phyloP scores from a whole-genome alignment of 78 protist genomes.

The Polysphondylium violaceum region DNA sequence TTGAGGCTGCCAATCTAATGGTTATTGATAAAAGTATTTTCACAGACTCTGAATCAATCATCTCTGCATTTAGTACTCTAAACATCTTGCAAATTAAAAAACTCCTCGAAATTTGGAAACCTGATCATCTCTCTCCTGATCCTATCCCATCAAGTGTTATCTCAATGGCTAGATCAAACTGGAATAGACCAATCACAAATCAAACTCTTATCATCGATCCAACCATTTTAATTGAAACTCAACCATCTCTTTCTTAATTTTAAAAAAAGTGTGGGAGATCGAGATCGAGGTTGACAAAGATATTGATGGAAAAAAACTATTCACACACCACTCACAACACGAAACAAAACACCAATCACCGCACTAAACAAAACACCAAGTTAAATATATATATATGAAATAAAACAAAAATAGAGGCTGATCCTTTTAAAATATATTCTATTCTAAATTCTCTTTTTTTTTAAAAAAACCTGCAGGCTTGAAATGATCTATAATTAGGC shows the following conservation, averaged over 20 bases:
- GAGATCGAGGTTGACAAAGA: no score
- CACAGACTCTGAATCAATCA: slow-evolving; percentile 47
- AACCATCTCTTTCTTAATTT: slow-evolving; percentile 17
- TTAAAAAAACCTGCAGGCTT: no score
- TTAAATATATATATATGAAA: no score
- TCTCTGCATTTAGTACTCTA: slow-evolving; percentile 53
- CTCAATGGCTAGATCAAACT: background rate
- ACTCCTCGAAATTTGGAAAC: slow-evolving; percentile 65
- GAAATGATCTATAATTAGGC: no score
- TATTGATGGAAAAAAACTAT: no score
- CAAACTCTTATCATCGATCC: slow-evolving; percentile 27
- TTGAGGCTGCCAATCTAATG: slow-evolving; percentile 64
- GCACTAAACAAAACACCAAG: no score
- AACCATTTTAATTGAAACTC: slow-evolving; percentile 18
- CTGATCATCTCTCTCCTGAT: slow-evolving; percentile 72
- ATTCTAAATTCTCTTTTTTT: no score
- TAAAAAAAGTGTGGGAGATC: no score
- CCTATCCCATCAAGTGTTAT: slow-evolving; percentile 62
- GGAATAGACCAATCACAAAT: slow-evolving; percentile 26
- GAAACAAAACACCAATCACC: no score
- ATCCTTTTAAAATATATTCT: no score
- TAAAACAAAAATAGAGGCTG: no score
- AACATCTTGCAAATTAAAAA: slow-evolving; percentile 56
- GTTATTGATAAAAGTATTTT: slow-evolving; percentile 71
- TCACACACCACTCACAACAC: no score